These are phyloP conservation scores for Strobilomyces echinocephalus DNA, from an alignment of 768 basidiomycete species.

Conservation along the genomic window DNA sequence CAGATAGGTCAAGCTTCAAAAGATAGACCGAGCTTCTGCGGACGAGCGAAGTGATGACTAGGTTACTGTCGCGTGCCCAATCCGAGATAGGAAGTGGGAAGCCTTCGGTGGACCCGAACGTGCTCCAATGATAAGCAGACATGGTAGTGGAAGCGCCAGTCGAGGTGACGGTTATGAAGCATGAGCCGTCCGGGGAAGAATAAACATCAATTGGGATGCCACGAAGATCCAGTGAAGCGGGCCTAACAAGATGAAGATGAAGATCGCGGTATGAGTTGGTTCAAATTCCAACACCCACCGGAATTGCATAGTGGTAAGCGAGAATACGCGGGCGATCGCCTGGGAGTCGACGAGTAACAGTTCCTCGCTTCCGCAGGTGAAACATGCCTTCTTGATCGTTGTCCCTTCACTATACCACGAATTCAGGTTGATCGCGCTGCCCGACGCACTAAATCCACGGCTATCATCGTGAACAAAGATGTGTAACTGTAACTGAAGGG, in stretches of 20 bases:
- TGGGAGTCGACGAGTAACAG: constrained; percentile 45
- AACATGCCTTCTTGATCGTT: constrained; percentile 37
- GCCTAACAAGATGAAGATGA: constrained; percentile 28
- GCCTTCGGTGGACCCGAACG: constrained; percentile 51
- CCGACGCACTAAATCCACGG: constrained; percentile 40
- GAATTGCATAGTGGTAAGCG: constrained; percentile 50
- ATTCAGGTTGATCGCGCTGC: constrained; percentile 38
- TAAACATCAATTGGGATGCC: constrained; percentile 31
- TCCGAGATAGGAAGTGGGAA: constrained; percentile 33
- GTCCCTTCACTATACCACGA: constrained; percentile 42
- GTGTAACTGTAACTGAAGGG: constrained; percentile 35
- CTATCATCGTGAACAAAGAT: constrained; percentile 47
- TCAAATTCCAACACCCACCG: constrained; percentile 32
- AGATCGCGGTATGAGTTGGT: not conserved
- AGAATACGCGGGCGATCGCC: constrained; percentile 45
- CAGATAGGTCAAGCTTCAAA: constrained; percentile 35
- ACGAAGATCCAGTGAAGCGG: constrained; percentile 41
- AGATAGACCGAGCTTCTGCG: constrained; percentile 41
- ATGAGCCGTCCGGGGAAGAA: constrained; percentile 54
- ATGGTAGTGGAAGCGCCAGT: constrained; percentile 20
- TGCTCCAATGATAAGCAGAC: constrained; percentile 50
- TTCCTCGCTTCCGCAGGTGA: constrained; percentile 51
- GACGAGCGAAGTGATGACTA: constrained; percentile 44
- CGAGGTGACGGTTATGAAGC: constrained; percentile 36
- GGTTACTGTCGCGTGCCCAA: constrained; percentile 18